Evolutionary conservation across 768 basidiomycete species (phyloP).

Genomic region (Leccinum longicurvipes): DNA sequence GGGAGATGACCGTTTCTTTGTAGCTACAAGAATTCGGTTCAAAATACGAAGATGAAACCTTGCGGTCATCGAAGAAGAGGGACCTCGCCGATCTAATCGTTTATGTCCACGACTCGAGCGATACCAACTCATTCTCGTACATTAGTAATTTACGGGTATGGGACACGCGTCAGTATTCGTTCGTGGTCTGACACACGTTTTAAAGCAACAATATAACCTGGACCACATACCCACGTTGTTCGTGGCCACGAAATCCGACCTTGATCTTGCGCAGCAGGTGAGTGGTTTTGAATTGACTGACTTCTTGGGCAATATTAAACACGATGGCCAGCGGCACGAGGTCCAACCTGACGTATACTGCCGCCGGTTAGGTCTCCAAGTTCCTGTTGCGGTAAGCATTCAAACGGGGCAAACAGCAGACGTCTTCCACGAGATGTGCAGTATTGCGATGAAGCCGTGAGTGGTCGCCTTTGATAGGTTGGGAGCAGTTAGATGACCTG

Average conservation of each 20-base stretch:
- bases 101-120: slow-evolving; percentile 96
- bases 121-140: slow-evolving; percentile 98
- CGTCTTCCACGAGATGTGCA: slow-evolving; percentile 82
- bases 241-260: slow-evolving; percentile 98
- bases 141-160: slow-evolving; percentile 91
- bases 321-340: slow-evolving; percentile 73
- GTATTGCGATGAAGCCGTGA: slow-evolving; percentile 84
- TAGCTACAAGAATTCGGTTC: slow-evolving; percentile 98
- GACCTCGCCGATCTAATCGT: slow-evolving; percentile 93
- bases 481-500: slow-evolving; percentile 10
- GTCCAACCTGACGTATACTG: slow-evolving; percentile 99
- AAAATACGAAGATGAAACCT: slow-evolving; percentile 86
- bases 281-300: slow-evolving; percentile 13
- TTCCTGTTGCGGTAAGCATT: slow-evolving; percentile 92
- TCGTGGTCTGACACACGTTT: slow-evolving; percentile 16
- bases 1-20: not conserved
- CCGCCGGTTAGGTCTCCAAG: slow-evolving; percentile 80
- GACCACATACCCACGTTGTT: slow-evolving; percentile 95
- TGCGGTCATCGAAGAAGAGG: slow-evolving; percentile 86
- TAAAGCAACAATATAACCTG: slow-evolving; percentile 92
- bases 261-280: slow-evolving; percentile 94
- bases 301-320: slow-evolving; percentile 2
- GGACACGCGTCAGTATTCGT: slow-evolving; percentile 8
- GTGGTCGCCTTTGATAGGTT: slow-evolving; percentile 31
- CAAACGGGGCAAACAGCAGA: slow-evolving; percentile 82